Conservation (phyloP, 441 rosid species). For the Theobroma grandiflorum region DNA sequence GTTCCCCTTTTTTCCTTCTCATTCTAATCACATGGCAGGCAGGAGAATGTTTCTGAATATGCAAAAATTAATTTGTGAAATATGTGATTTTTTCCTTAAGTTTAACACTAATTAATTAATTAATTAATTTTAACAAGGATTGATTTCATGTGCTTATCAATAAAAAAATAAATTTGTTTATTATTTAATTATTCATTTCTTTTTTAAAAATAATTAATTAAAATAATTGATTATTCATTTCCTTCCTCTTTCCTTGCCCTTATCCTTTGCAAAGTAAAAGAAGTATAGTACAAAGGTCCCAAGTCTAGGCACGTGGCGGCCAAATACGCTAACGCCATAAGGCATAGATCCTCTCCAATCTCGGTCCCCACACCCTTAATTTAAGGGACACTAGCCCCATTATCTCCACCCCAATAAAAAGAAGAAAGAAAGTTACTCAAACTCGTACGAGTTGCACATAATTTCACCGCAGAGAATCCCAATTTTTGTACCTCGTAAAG, state of each 20-base stretch:
- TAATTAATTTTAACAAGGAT: no score
- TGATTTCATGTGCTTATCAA: no score
- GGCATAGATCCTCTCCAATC: conserved; percentile 9
- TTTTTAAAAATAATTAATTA: no score
- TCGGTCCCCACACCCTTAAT: not conserved
- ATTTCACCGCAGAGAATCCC: not conserved
- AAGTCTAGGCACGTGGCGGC: conserved; percentile 11
- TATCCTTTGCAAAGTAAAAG: not conserved
- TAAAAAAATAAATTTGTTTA: no score
- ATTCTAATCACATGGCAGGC: not conserved
- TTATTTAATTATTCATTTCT: no score
- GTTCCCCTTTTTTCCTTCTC: not conserved
- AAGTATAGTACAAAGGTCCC: not conserved
- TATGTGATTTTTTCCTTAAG: no score
- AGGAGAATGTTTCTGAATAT: not conserved
- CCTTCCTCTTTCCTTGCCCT: not conserved
- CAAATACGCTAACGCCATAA: not conserved
- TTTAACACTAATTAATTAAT: no score
- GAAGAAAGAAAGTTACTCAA: not conserved
- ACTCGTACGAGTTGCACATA: not conserved
- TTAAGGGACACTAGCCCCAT: conserved; percentile 16
- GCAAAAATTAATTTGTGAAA: not conserved
- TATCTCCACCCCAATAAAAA: not conserved
- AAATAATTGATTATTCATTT: not conserved
- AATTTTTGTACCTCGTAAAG: not conserved